Conservation (phyloP, 176 grass and related monocot species). For the Ampelocalamus luodianensis region DNA sequence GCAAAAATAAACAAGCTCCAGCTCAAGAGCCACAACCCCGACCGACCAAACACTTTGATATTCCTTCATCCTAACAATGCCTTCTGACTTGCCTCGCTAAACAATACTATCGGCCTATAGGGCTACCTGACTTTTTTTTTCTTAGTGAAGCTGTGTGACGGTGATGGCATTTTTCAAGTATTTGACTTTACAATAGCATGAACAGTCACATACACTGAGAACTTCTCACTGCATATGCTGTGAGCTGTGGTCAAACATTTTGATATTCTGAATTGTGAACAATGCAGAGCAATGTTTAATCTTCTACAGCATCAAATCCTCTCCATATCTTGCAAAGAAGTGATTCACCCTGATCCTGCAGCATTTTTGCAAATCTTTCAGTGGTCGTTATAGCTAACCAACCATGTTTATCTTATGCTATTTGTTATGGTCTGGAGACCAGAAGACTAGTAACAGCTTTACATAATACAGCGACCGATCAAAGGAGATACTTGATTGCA, state of each 20-base stretch:
- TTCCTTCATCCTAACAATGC: neutral
- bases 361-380: neutral
- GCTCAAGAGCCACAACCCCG: neutral
- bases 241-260: no score
- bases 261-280: no score
- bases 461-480: neutral
- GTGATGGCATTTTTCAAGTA: constrained; percentile 35
- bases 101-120: neutral
- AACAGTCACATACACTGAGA: neutral
- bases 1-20: neutral
- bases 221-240: neutral
- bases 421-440: neutral
- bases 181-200: constrained; percentile 40
- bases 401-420: constrained; percentile 9
- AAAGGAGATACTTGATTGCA: neutral
- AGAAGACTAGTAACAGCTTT: no score
- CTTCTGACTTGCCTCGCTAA: constrained; percentile 20
- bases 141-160: neutral
- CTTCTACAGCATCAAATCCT: constrained; percentile 1
- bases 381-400: constrained; percentile 11
- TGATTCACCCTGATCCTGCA: neutral
- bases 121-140: neutral
- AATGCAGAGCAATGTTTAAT: constrained; percentile 29
- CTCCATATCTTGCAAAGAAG: neutral
- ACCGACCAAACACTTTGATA: constrained; percentile 25